Evolutionary conservation across 2,329 filamentous ascomycete genomes (phyloP).

Genomic region (Trichoderma afroharzianum): DNA sequence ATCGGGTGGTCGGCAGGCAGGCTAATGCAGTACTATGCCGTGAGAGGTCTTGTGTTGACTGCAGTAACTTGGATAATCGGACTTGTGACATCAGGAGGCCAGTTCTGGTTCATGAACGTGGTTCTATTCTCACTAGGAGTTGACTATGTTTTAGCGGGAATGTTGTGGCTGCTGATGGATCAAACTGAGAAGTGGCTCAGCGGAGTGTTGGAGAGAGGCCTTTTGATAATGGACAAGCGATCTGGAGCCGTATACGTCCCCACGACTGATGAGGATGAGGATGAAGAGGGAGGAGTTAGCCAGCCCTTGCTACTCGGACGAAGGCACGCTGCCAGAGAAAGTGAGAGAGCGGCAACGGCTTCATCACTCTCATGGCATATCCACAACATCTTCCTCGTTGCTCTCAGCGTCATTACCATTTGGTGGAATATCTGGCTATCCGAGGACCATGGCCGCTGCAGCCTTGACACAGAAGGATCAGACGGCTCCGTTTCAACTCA

Average conservation of each 20-base stretch:
- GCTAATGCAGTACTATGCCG: constrained; percentile 38
- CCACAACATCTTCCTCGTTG: constrained; percentile 37
- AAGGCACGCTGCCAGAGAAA: not conserved
- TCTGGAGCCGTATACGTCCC: constrained; percentile 1
- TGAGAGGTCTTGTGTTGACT: constrained; percentile 36
- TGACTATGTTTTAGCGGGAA: constrained; percentile 42
- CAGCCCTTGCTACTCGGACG: not conserved
- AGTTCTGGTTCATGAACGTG: constrained; percentile 41
- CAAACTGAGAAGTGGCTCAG: constrained; percentile 35
- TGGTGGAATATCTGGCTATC: constrained; percentile 48
- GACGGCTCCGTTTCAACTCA: not conserved
- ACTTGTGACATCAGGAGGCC: constrained; percentile 30
- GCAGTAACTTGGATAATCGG: constrained; percentile 33
- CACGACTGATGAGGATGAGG: constrained; percentile 23
- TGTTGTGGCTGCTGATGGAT: constrained; percentile 38
- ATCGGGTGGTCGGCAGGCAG: constrained; percentile 37
- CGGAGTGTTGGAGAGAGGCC: constrained; percentile 21
- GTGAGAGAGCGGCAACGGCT: constrained; percentile 10
- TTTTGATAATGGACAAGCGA: not conserved
- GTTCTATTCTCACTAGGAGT: constrained; percentile 44
- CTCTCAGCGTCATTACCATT: constrained; percentile 36
- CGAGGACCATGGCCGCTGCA: constrained; percentile 37
- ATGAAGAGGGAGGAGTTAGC: constrained; percentile 23
- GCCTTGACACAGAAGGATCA: constrained; percentile 5
- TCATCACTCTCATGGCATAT: constrained; percentile 37